Conservation (phyloP, 2,329 filamentous ascomycete genomes). For the Aurifilum marmelostoma region DNA sequence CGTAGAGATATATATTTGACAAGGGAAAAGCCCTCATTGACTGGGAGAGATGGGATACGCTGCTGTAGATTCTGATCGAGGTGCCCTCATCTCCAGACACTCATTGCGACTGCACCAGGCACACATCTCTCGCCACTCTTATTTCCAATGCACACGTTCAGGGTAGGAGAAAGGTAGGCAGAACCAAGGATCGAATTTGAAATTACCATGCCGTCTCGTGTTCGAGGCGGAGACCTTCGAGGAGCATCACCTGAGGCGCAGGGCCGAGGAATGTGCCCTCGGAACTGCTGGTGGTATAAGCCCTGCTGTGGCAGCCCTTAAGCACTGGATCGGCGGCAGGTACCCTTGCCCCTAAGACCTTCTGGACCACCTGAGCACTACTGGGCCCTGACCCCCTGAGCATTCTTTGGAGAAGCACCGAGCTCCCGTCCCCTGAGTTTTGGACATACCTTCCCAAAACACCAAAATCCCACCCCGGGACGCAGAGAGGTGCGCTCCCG, state of each 20-base stretch:
- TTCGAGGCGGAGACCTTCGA: background rate
- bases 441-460: conserved; percentile 9
- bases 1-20: background rate
- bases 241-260: background rate
- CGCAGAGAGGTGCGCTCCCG: conserved; percentile 12
- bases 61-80: background rate
- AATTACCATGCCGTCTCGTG: background rate
- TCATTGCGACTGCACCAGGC: background rate
- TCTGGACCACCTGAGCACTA: background rate
- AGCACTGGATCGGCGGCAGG: background rate
- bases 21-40: background rate
- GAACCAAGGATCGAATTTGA: background rate
- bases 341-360: conserved; percentile 8
- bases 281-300: background rate
- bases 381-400: conserved; percentile 1
- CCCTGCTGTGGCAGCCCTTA: background rate
- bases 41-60: background rate
- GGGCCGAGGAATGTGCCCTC: background rate
- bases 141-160: background rate
- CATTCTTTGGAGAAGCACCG: background rate
- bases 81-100: background rate
- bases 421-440: conserved; percentile 14
- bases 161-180: background rate
- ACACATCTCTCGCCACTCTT: background rate
- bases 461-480: conserved; percentile 10